Base-by-base conservation (phyloP, 176 grass and related monocot genomes). In the Carex littledalei region DNA sequence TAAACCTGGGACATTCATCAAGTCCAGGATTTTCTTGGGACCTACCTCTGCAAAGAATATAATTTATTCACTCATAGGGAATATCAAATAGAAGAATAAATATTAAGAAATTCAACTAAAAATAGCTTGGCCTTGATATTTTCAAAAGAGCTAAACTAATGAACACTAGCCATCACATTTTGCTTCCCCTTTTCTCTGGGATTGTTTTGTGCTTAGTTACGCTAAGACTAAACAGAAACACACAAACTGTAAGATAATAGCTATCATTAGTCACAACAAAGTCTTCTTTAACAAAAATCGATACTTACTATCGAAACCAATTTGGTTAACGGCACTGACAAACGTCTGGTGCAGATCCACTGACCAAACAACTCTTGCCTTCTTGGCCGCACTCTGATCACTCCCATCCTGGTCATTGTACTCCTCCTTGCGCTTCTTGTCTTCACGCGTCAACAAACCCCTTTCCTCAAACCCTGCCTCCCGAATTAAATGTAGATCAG, bases 311-410 rank as follows among this genome's bases (percentile, higher is more conserved):
- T 99, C 93, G 47, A 99, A 94, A 90, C 97, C 97, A 80, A 96
- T 99, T 91, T 99, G 93, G 78, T 99, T 99, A 24, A 99, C 97
- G 22, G 97, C 97, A 88, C 96, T 96, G 22, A 99, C 97, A 63
- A 99, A 99, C 20, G 92, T 96, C 55, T 99, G 89, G 57, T 99
- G 97, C 65, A 99, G 97, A 74, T 99, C 93, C 65, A 99, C 91
- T 3, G 97, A 99, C 97, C 97, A 99, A 41, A 99, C 93, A 73
- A 99, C 97, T 88, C 97, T 94, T 41, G 97, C 90, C 88, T 94
- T 99, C 89, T 99, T 99, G 74, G 79, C 87, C 13, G 85, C 86
- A 60, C 66, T 79, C 39, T 89, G 88, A 63, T 99, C 97, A 79
- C 70, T 91, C 0, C 88, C 87, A 5, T 99, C 97, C 75, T 91